Base-by-base conservation (phyloP, 2,329 filamentous ascomycete species). In the Scytalidium lignicola region DNA sequence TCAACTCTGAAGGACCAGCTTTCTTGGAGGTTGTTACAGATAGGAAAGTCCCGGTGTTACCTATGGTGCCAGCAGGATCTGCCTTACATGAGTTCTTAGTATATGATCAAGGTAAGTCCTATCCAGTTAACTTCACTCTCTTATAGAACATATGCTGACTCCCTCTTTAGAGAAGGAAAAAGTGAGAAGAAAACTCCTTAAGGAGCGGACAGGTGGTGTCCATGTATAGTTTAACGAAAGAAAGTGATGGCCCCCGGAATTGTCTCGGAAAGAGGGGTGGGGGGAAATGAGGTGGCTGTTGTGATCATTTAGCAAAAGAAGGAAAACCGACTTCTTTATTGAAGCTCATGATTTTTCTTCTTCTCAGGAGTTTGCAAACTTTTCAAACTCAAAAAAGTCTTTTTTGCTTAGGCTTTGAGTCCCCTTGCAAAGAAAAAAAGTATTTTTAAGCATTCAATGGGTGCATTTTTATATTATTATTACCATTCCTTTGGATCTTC, bases 31-130 rank as follows among this genome's bases (percentile, higher is more conserved):
- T 99, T 47, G 78, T 96, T 46, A 93, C 89, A 3, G 93, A 97
- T 69, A 86, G 85, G 73, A 86, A 93, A 80, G 86, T 93, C 21
- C 92, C 92, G 43, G 92, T 99, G n/a, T 74, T 97, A 63, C 93
- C 93, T 32, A 97, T 97, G 93, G 93, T 99, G 43, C 92, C 92
- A 3, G 85, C 82, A 37, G 93, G 93, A 32, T 85, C 80, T 54
- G 92, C 79, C 51, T 76, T 99, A 62, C 90, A 97, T 66, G 93
- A 97, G 70, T 96, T 97, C 72, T 76, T 97, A 65, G 80, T 91
- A 17, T 96, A 89, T 70, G 90, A 95, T 67, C 78, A 83, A 73
- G 80, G 82, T 86, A 76, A 69, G 82, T 70, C 19, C 9, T 37
- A 10, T 17, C 32, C 15, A 26, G 23, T 10, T 26, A 17, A 23